phyloP scores from a whole-genome alignment of 2,329 filamentous ascomycete species.

The Ceratocystis alfenasii region DNA sequence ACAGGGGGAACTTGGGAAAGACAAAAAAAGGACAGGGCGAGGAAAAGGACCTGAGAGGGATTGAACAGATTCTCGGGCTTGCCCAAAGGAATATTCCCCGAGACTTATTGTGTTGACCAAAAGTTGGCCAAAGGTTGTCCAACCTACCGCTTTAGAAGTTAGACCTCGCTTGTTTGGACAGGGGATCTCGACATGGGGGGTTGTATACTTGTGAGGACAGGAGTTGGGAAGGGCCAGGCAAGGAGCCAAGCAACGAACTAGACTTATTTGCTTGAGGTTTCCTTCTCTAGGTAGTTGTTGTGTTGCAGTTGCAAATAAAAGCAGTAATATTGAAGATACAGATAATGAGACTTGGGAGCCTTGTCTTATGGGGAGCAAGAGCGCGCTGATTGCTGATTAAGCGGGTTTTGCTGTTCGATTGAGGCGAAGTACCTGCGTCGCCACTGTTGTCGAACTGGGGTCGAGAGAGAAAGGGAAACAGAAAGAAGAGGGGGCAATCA shows the following conservation, averaged over 20 bases:
- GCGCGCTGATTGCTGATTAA: not conserved
- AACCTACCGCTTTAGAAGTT: constrained; percentile 19
- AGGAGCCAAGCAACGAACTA: constrained; percentile 7
- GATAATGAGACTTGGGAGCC: constrained; percentile 9
- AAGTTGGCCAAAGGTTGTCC: constrained; percentile 4
- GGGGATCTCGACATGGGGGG: constrained; percentile 13
- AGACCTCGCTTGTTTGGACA: constrained; percentile 20
- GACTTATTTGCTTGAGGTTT: not conserved
- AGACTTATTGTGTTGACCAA: constrained; percentile 12
- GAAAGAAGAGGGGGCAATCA: not conserved
- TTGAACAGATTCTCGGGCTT: constrained; percentile 14
- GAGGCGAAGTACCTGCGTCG: not conserved
- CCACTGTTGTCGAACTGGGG: not conserved
- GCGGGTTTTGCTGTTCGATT: not conserved
- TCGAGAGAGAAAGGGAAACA: not conserved
- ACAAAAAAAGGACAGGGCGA: constrained; percentile 9
- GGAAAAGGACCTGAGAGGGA: constrained; percentile 10
- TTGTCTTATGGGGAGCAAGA: not conserved
- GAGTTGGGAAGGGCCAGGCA: constrained; percentile 9
- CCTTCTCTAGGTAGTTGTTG: not conserved
- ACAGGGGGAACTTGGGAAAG: constrained; percentile 11
- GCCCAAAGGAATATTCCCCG: constrained; percentile 15
- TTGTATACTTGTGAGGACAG: constrained; percentile 6
- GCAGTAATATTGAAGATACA: constrained; percentile 5
- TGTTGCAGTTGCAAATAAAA: not conserved